Evolutionary conservation across 768 basidiomycete species (phyloP), one percentile per base, ranked within the genome.

Genomic region (Dacryopinax primogenitus): DNA sequence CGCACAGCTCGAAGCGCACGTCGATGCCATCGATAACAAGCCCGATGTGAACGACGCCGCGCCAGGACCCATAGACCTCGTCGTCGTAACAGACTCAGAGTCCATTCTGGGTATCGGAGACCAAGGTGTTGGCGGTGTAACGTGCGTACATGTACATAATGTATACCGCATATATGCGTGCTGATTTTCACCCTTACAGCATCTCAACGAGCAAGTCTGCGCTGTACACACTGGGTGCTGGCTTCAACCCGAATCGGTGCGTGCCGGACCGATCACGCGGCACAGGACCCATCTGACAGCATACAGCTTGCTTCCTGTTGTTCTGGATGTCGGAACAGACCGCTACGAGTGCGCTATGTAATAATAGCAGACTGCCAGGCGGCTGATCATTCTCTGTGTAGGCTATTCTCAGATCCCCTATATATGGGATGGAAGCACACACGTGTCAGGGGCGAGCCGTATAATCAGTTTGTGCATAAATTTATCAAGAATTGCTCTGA

Each of bases 71-170:
- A 83, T 93, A 64, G 86, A 92, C 67, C 77, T 93, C 26, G 79
- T 94, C 62, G 89, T 93, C 28, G 86, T 86, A 64, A 87, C 89
- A 0, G 92, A 94, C 72, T 83, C 86, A 2, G 90, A 92, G 70
- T 88, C 88, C 0, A 92, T 93, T 66, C 77, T 94, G 11, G 92
- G 92, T 16, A 85, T 86, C 65, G 84, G 84, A 58, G 84, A 85
- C 69, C 83, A 84, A 72, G 86, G 91, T 65, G 90, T 92, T 39
- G 75, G 88, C 78, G 73, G 85, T 66, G 71, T 73, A 61, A 73
- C 71, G 69, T 69, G 13, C 35, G 3, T 33, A 33, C 18, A 6
- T 18, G 18, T 44, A 6, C 18, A 32, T 63, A 30, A 35, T 28
- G 35, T 36, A 23, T 1, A 33, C n/a, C 26, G 21, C 47, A 63